Evolutionary conservation across 2,329 filamentous ascomycete species (phyloP).

Genomic region (Botrytis fabae): DNA sequence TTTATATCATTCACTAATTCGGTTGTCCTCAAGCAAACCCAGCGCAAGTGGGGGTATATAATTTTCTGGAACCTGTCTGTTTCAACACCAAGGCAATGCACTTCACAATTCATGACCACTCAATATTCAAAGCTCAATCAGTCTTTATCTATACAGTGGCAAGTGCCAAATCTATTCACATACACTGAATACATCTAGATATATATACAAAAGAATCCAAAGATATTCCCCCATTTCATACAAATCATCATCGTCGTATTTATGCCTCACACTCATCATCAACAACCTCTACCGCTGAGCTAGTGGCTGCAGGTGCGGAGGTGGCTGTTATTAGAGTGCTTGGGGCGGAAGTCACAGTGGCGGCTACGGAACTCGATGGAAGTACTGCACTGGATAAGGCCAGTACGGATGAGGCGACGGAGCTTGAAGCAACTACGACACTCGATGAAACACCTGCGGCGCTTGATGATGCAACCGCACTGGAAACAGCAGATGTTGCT

Average conservation of each 20-base stretch:
- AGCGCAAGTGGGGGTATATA: neutral
- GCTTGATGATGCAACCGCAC: neutral
- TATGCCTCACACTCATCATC: conserved; percentile 21
- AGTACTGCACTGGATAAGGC: neutral
- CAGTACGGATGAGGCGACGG: neutral
- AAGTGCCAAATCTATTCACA: neutral
- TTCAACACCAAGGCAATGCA: neutral
- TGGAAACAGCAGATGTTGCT: neutral
- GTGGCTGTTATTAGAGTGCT: conserved; percentile 8
- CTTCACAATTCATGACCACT: neutral
- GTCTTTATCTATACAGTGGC: neutral
- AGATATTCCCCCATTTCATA: neutral
- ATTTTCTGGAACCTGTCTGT: neutral
- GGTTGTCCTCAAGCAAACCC: neutral
- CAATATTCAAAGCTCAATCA: neutral
- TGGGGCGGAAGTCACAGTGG: neutral
- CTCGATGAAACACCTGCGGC: neutral
- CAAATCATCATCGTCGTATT: neutral
- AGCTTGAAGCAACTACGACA: neutral
- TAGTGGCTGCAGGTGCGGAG: neutral
- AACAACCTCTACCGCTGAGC: neutral
- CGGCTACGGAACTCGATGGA: neutral
- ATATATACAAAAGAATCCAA: conserved; percentile 20
- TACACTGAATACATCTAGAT: conserved; percentile 1
- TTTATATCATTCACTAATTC: neutral